phyloP scores from a whole-genome alignment of 1,139 yeast genomes.

The Zygosaccharomyces sapae region DNA sequence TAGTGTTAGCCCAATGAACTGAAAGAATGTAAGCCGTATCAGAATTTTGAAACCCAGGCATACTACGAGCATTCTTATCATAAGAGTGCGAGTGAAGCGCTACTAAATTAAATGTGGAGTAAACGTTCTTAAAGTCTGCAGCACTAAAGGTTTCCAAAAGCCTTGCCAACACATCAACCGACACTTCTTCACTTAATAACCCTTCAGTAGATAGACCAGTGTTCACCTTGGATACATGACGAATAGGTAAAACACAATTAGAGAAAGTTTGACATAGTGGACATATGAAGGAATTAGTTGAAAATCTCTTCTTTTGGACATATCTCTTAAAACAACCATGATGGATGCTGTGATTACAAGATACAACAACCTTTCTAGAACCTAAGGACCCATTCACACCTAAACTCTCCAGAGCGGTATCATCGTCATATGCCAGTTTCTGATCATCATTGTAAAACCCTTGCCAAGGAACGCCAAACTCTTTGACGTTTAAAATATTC shows the following conservation, averaged over 20 bases:
- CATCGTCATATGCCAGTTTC: constrained; percentile 21
- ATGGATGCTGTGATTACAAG: constrained; percentile 74
- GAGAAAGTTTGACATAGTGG: constrained; percentile 64
- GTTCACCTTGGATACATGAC: constrained; percentile 15
- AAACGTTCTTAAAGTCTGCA: constrained; percentile 17
- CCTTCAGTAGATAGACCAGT: constrained; percentile 14
- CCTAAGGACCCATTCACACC: constrained; percentile 32
- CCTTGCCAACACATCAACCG: constrained; percentile 16
- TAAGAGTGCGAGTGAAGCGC: constrained; percentile 24
- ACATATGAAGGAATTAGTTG: constrained; percentile 43
- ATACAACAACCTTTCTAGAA: constrained; percentile 43
- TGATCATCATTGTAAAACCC: constrained; percentile 30
- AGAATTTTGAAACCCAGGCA: constrained; percentile 17
- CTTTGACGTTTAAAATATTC: constrained; percentile 28
- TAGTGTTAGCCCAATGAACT: constrained; percentile 49
- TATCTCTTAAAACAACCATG: constrained; percentile 46
- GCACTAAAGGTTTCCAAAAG: constrained; percentile 17
- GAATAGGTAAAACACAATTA: constrained; percentile 36
- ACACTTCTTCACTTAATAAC: constrained; percentile 13
- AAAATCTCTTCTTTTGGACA: constrained; percentile 36
- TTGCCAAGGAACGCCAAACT: constrained; percentile 29
- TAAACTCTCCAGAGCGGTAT: constrained; percentile 17
- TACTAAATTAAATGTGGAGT: constrained; percentile 21
- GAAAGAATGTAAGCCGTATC: constrained; percentile 29
- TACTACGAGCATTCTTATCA: constrained; percentile 22